phyloP scores from a whole-genome alignment of 2,329 filamentous ascomycete genomes.

The Diaporthe batatas region DNA sequence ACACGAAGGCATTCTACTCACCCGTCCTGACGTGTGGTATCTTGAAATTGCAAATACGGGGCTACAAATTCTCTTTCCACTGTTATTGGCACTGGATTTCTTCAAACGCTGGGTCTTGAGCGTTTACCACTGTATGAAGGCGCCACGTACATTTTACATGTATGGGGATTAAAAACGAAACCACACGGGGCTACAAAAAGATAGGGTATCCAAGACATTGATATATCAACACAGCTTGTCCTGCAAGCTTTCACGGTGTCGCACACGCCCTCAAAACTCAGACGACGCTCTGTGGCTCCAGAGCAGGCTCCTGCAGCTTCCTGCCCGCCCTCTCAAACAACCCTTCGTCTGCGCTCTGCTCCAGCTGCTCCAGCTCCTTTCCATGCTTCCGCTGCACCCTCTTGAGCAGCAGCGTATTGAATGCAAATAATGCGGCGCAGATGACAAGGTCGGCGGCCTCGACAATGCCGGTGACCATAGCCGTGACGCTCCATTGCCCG shows the following conservation, averaged over 20 bases:
- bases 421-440: slow-evolving; percentile 23
- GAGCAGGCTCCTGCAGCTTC: slow-evolving; percentile 29
- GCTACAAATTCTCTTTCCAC: no score
- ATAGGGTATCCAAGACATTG: background rate
- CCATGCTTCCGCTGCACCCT: slow-evolving; percentile 35
- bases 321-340: slow-evolving; percentile 20
- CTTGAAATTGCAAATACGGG: background rate
- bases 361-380: slow-evolving; percentile 29
- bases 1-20: background rate
- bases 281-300: slow-evolving; percentile 33
- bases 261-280: background rate
- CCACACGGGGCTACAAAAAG: background rate
- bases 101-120: no score
- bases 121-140: no score
- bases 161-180: no score
- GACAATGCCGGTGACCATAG: slow-evolving; percentile 32
- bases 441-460: slow-evolving; percentile 44
- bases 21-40: background rate
- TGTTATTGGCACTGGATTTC: no score
- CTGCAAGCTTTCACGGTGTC: slow-evolving; percentile 21
- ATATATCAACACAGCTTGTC: background rate
- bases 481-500: slow-evolving; percentile 55
- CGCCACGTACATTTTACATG: no score
- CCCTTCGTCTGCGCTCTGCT: slow-evolving; percentile 27
- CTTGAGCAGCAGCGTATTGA: slow-evolving; percentile 34